A percentile compares a stretch with the other conserved stretches of the same genome.
phyloP scores from a whole-genome alignment of 2,329 filamentous ascomycete genomes.

The Fusarium hainanense region DNA sequence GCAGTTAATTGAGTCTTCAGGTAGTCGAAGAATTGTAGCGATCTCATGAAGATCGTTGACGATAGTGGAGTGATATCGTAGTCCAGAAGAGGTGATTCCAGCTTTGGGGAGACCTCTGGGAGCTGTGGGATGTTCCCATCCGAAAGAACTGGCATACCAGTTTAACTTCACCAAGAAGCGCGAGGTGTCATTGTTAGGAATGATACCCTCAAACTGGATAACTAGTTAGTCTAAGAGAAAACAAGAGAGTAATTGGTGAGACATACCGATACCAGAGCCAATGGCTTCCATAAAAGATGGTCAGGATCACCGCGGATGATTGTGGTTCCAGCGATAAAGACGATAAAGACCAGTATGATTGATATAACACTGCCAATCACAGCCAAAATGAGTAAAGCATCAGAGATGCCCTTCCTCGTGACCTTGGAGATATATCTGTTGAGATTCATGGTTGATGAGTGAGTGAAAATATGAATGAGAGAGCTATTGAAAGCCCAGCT shows the following conservation, averaged over 20 bases:
- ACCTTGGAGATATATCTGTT: constrained; percentile 25
- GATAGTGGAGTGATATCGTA: constrained; percentile 33
- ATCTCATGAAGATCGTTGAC: constrained; percentile 38
- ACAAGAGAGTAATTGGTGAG: neutral
- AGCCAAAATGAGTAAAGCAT: constrained; percentile 34
- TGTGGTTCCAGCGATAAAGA: constrained; percentile 42
- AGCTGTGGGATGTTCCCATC: constrained; percentile 44
- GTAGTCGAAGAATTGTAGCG: constrained; percentile 37
- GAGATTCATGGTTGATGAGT: constrained; percentile 26
- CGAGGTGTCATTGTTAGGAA: constrained; percentile 44
- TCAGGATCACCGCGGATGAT: constrained; percentile 27
- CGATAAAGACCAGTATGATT: constrained; percentile 29
- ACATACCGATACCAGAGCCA: constrained; percentile 45
- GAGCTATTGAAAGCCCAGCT: constrained; percentile 18
- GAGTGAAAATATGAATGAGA: neutral
- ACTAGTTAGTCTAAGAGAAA: constrained; percentile 5
- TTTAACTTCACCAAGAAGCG: constrained; percentile 43
- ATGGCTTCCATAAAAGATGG: constrained; percentile 37
- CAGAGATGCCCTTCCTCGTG: constrained; percentile 29
- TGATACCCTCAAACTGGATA: constrained; percentile 41
- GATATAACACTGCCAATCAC: constrained; percentile 40
- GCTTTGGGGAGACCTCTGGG: constrained; percentile 39
- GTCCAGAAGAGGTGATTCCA: constrained; percentile 36
- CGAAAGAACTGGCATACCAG: constrained; percentile 43
- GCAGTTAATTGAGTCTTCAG: constrained; percentile 39